Conservation (phyloP, 257 asterid genomes). For the Phtheirospermum japonicum region DNA sequence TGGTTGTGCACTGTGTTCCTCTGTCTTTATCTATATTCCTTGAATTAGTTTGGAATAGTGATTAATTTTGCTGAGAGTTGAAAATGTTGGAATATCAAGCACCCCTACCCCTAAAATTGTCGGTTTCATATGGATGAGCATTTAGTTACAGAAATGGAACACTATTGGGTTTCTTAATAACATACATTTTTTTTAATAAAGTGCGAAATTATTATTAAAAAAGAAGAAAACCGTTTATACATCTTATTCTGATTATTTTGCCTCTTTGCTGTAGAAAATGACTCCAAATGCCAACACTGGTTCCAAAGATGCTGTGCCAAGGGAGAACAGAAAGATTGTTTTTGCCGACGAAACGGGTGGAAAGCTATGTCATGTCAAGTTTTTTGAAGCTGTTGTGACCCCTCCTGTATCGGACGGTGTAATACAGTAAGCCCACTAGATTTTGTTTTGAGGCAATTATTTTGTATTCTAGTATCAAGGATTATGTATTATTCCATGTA, state of each 20-base stretch:
- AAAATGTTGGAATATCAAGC: not conserved
- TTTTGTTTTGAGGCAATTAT: not conserved
- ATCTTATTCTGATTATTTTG: not conserved
- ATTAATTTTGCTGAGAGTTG: not conserved
- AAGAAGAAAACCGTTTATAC: no score
- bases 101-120: not conserved
- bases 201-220: no score
- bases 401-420: not conserved
- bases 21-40: not conserved
- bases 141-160: no score
- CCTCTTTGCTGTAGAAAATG: not conserved
- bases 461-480: not conserved
- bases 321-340: not conserved
- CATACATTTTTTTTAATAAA: no score
- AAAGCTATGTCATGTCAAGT: conserved; percentile 2
- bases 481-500: no score
- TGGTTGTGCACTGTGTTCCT: not conserved
- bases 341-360: conserved; percentile 12
- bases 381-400: not conserved
- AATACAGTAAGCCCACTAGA: not conserved
- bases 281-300: not conserved
- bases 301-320: not conserved
- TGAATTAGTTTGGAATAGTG: not conserved
- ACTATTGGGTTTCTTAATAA: no score
- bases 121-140: not conserved